Evolutionary conservation across 768 basidiomycete species (phyloP), one percentile per base, ranked within the genome.

Genomic region (Serendipita sp.): DNA sequence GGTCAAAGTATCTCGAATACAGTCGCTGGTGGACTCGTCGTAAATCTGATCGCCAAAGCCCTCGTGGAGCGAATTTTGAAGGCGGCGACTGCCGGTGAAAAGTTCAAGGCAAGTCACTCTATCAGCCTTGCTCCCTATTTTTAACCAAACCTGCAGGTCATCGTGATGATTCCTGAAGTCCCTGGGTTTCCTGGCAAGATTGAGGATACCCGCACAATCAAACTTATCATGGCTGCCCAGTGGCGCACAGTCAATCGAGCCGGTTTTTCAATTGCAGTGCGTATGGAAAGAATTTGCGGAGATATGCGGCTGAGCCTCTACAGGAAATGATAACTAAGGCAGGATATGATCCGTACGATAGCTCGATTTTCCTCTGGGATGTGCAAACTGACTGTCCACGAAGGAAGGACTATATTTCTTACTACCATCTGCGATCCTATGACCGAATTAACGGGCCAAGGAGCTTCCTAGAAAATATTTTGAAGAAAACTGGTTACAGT

Each of bases 351-450:
- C 88, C 89, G 87, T 89, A 69, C 67, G 86, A 71, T 29, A n/a
- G 33, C 48, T n/a, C 5, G 6, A 18, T 31, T 40, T 50, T 50
- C 5, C 29, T 50, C n/a, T 31, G 1, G 23, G 29, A 18, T 31
- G 29, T 50, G 6, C 48, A 18, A 8, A 50, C 48, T 50, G 48
- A 50, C 18, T 16, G 44, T 63, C 66, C 44, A 11, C 37, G 53
- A 66, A 91, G 90, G 18, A 69, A 76, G 74, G 84, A 93, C 64
- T 93, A 87, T 71, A 88, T 96, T 69, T 81, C 85, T 8, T 91
- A 96, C 79, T 97, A 89, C 76, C 92, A 98, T 74, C 79, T 99
- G 27, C 82, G 96, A 34, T 77, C 86, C 0, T 99, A 94, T 71
- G 94, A 97, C 70, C 79, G 93, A 27, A 89, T 94, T 70, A 93